phyloP scores from a whole-genome alignment of 192 early-diverging fungal species.

The Dimargaris xerosporica region DNA sequence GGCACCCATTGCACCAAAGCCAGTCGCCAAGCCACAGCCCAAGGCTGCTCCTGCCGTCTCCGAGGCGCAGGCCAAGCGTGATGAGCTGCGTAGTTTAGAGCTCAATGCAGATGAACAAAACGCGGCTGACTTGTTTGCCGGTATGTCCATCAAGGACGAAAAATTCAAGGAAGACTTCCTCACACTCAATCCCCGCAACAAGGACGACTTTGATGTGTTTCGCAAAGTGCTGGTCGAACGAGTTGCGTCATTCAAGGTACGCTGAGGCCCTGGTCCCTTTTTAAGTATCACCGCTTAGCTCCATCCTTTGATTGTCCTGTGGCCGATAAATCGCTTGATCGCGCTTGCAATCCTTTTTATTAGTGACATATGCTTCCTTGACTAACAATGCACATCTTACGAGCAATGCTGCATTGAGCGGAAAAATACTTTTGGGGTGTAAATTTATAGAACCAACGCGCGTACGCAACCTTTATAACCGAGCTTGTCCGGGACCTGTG shows the following conservation, averaged over 20 bases:
- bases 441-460: slow-evolving; percentile 23
- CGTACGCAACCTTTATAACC: slow-evolving; percentile 44
- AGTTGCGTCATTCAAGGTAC: slow-evolving; percentile 38
- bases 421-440: not conserved
- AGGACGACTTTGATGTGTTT: slow-evolving; percentile 52
- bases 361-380: too few species aligned
- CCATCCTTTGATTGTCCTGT: too few species aligned
- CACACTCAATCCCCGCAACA: slow-evolving; percentile 40
- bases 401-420: too few species aligned
- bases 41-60: too few species aligned
- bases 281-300: too few species aligned
- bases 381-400: too few species aligned
- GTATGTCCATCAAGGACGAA: slow-evolving; percentile 37
- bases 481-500: slow-evolving; percentile 47
- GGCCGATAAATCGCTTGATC: too few species aligned
- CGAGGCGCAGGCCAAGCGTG: not conserved
- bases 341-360: too few species aligned
- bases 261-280: too few species aligned
- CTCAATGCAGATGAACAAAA: slow-evolving; percentile 47
- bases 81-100: too few species aligned
- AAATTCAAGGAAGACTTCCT: slow-evolving; percentile 16
- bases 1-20: too few species aligned
- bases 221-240: slow-evolving; percentile 38
- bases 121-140: slow-evolving; percentile 45
- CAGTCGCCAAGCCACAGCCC: too few species aligned